Conservation (phyloP, 805 yeast genomes). For the Yarrowia phangngaensis region DNA sequence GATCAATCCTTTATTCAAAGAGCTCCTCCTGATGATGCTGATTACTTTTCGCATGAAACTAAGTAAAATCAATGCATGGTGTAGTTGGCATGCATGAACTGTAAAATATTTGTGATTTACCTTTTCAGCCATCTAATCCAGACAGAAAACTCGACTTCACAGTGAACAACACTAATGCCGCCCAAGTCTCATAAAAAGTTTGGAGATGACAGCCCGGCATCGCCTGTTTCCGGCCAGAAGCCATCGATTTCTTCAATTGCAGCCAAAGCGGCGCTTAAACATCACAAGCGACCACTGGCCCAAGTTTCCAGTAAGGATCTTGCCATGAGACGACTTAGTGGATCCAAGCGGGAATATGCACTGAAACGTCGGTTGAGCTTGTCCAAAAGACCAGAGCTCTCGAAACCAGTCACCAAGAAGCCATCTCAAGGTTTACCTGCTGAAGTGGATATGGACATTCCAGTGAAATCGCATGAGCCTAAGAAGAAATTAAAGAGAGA, state of each 20-base stretch:
- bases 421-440: too few relatives aligned
- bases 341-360: slow-evolving; percentile 12
- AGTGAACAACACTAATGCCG: slow-evolving; percentile 31
- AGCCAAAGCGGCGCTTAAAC: slow-evolving; percentile 8
- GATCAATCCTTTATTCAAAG: too few relatives aligned
- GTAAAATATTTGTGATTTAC: background rate
- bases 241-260: slow-evolving; percentile 6
- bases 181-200: slow-evolving; percentile 34
- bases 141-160: too few relatives aligned
- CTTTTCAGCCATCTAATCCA: too few relatives aligned
- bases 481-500: slow-evolving; percentile 2
- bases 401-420: background rate
- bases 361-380: slow-evolving; percentile 12
- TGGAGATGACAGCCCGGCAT: slow-evolving; percentile 28
- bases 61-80: too few relatives aligned
- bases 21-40: too few relatives aligned
- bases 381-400: too few relatives aligned
- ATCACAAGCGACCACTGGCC: too few relatives aligned
- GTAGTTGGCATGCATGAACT: background rate
- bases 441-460: slow-evolving; percentile 1
- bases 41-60: too few relatives aligned
- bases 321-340: slow-evolving; percentile 11
- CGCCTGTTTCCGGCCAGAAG: background rate
- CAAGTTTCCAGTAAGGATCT: slow-evolving; percentile 9
- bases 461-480: too few relatives aligned